These are phyloP conservation scores for Boeremia exigua DNA, from an alignment of 2,329 filamentous ascomycete genomes.

Conservation along the genomic window DNA sequence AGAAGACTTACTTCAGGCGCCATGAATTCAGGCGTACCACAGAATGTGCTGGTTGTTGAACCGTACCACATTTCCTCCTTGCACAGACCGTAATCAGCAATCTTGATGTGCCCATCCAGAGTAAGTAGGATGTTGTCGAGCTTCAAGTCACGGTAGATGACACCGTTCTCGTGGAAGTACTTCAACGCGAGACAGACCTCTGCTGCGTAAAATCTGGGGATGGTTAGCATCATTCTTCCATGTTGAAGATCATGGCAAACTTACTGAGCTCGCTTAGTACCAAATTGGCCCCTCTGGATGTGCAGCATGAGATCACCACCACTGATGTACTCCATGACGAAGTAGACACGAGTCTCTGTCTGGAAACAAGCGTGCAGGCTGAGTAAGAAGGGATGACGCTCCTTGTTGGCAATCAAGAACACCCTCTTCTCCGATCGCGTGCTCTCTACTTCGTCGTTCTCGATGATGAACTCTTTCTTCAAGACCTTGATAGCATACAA, in stretches of 20 bases:
- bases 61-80: slow-evolving; percentile 99
- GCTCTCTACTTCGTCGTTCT: slow-evolving; percentile 98
- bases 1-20: slow-evolving; percentile 76
- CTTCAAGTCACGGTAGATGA: slow-evolving; percentile 89
- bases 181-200: slow-evolving; percentile 97
- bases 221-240: slow-evolving; percentile 18
- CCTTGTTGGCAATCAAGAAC: slow-evolving; percentile 95
- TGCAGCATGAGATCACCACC: slow-evolving; percentile 99
- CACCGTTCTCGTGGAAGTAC: slow-evolving; percentile 99
- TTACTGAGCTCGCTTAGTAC: slow-evolving; percentile 92
- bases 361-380: slow-evolving; percentile 98
- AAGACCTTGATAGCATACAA: slow-evolving; percentile 98
- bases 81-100: slow-evolving; percentile 97
- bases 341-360: slow-evolving; percentile 97
- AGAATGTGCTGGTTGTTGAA: slow-evolving; percentile 96
- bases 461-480: slow-evolving; percentile 99
- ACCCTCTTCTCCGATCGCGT: slow-evolving; percentile 97
- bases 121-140: slow-evolving; percentile 91
- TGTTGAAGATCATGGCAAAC: slow-evolving; percentile 43
- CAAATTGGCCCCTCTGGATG: slow-evolving; percentile 96
- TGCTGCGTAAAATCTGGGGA: slow-evolving; percentile 84
- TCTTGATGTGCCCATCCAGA: slow-evolving; percentile 96
- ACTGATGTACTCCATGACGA: slow-evolving; percentile 99
- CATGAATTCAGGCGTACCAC: slow-evolving; percentile 99
- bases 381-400: slow-evolving; percentile 92